These are phyloP conservation scores for Phoma herbarum DNA, from an alignment of 2,329 filamentous ascomycete species.

Conservation along the genomic window DNA sequence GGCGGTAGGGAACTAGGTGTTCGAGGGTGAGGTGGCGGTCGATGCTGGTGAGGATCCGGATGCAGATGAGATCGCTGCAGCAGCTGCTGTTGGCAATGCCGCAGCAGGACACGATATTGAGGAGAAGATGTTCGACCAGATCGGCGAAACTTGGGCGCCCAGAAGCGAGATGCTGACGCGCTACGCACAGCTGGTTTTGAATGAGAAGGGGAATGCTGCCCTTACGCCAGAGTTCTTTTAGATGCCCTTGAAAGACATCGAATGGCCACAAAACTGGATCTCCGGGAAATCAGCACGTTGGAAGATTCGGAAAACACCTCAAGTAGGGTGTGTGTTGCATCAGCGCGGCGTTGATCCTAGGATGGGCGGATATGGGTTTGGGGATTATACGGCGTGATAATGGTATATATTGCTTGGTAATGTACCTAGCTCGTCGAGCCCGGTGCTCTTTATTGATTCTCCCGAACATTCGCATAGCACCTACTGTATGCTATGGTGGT, in stretches of 20 bases:
- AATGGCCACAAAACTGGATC: neutral
- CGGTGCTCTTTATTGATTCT: too few relatives aligned
- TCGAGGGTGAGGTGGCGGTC: neutral
- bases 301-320: neutral
- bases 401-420: neutral
- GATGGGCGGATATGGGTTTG: neutral
- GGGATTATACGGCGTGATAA: neutral
- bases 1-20: constrained; percentile 48
- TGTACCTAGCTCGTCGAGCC: too few relatives aligned
- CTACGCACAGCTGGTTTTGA: neutral
- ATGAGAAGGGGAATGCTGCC: neutral
- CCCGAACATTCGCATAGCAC: too few relatives aligned
- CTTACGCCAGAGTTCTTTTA: neutral
- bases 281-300: neutral
- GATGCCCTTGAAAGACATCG: too few relatives aligned
- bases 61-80: neutral
- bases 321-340: constrained; percentile 7
- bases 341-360: constrained; percentile 19
- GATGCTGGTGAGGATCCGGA: neutral
- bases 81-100: neutral
- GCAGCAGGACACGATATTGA: neutral
- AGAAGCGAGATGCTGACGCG: neutral
- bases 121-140: neutral
- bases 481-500: too few relatives aligned
- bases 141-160: neutral